Percentiles rank a stretch among this genome's conserved stretches.
These are phyloP conservation scores for Drechslerella stenobrocha DNA, from an alignment of 2,329 filamentous ascomycete species.

Conservation along the genomic window DNA sequence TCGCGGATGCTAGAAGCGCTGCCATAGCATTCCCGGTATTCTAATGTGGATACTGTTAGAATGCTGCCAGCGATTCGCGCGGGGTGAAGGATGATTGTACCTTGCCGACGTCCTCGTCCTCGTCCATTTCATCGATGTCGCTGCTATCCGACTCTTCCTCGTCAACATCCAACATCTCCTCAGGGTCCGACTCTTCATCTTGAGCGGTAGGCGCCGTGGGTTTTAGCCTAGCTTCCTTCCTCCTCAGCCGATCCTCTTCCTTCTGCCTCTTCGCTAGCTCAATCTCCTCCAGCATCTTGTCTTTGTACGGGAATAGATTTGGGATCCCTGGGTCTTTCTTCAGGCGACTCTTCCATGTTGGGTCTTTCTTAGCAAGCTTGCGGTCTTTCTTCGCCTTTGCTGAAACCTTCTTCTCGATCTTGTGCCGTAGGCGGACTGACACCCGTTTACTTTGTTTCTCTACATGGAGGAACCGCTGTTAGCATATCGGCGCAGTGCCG, in stretches of 20 bases:
- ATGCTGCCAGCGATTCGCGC: background rate
- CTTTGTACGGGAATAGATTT: constrained; percentile 97
- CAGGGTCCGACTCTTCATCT: constrained; percentile 59
- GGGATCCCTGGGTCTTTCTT: constrained; percentile 99
- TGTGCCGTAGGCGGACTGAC: constrained; percentile 85
- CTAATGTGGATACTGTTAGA: constrained; percentile 16
- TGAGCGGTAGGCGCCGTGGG: constrained; percentile 67
- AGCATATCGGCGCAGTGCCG: constrained; percentile 5
- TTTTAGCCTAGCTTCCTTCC: constrained; percentile 68
- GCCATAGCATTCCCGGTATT: constrained; percentile 68
- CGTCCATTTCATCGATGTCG: constrained; percentile 62
- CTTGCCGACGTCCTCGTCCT: constrained; percentile 50
- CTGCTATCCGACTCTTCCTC: constrained; percentile 59
- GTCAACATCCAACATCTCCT: constrained; percentile 59
- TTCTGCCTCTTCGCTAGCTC: constrained; percentile 82
- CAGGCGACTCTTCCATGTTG: constrained; percentile 89
- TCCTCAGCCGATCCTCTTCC: constrained; percentile 73
- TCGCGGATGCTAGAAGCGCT: constrained; percentile 81
- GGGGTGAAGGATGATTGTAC: constrained; percentile 22
- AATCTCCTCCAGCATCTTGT: constrained; percentile 89
- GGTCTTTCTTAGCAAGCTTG: constrained; percentile 93
- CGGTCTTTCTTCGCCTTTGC: constrained; percentile 88
- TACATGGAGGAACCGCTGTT: constrained; percentile 55
- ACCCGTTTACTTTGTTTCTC: constrained; percentile 94
- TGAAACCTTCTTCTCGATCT: constrained; percentile 88